Evolutionary conservation across 164 flowering plant species (phyloP).

Genomic region (Magnolia changhungtana): DNA sequence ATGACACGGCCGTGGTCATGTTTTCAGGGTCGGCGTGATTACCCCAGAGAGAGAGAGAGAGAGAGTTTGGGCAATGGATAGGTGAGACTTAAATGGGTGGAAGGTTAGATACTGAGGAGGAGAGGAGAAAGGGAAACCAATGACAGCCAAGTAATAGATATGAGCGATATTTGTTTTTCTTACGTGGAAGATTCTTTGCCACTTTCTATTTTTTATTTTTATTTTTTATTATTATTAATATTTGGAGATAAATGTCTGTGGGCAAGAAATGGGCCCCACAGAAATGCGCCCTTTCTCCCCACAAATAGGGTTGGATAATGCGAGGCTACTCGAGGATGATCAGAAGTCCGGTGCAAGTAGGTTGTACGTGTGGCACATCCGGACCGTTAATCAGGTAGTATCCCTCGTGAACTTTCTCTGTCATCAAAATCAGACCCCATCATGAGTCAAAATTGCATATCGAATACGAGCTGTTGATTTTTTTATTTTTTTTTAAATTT

Average conservation of each 20-base stretch:
- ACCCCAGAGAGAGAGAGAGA: not conserved
- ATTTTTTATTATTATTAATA: not conserved
- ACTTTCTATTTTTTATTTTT: not conserved
- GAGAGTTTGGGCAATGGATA: not conserved
- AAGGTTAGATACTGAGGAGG: not conserved
- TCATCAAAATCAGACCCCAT: too few relatives aligned
- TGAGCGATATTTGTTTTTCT: not conserved
- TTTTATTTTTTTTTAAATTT: too few relatives aligned
- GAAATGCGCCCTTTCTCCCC: too few relatives aligned
- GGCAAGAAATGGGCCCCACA: too few relatives aligned
- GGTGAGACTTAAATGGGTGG: not conserved
- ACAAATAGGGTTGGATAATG: too few relatives aligned
- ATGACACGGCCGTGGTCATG: not conserved
- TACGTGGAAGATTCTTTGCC: conserved; percentile 9
- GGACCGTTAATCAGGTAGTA: too few relatives aligned
- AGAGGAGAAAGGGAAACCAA: not conserved
- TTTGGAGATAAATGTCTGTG: not conserved
- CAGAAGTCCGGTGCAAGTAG: too few relatives aligned
- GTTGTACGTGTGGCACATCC: too few relatives aligned
- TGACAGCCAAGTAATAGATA: conserved; percentile 8
- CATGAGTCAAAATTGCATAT: too few relatives aligned
- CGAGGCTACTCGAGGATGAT: too few relatives aligned
- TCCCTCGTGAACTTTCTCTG: too few relatives aligned
- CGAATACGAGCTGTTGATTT: too few relatives aligned
- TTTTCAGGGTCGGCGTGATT: not conserved